phyloP scores from a whole-genome alignment of 805 yeast genomes.

The Yarrowia phangngaensis region DNA sequence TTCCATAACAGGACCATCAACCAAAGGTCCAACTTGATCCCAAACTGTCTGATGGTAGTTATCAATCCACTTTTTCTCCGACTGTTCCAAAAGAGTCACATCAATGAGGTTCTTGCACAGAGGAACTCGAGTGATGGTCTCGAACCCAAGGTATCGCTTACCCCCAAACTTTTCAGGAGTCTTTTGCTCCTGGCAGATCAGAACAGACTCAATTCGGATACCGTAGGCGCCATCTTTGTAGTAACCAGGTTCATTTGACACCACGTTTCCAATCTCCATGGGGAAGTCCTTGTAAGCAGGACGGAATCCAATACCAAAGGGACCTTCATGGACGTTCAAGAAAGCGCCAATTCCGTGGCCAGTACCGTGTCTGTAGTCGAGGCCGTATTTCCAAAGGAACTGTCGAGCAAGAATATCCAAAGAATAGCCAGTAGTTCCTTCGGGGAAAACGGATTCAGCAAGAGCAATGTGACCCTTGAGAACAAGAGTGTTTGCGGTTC shows the following conservation, averaged over 20 bases:
- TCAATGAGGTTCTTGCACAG: constrained; percentile 76
- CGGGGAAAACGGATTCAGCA: constrained; percentile 74
- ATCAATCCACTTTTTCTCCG: constrained; percentile 69
- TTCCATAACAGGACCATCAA: constrained; percentile 55
- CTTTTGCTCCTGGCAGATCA: constrained; percentile 50
- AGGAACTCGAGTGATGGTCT: constrained; percentile 80
- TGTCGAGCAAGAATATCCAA: constrained; percentile 83
- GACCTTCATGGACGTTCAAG: constrained; percentile 92
- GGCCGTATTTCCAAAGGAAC: constrained; percentile 73
- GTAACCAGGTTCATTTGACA: constrained; percentile 93
- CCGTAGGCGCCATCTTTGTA: constrained; percentile 90
- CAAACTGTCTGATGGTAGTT: constrained; percentile 58
- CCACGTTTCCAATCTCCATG: constrained; percentile 60
- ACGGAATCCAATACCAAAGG: constrained; percentile 70
- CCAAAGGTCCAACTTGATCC: constrained; percentile 47
- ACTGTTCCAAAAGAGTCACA: constrained; percentile 48
- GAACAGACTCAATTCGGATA: constrained; percentile 80
- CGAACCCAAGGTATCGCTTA: constrained; percentile 61
- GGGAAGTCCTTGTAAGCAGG: constrained; percentile 51
- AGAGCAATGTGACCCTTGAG: constrained; percentile 88
- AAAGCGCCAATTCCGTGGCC: constrained; percentile 97
- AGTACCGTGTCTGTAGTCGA: constrained; percentile 90
- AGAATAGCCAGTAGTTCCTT: constrained; percentile 66
- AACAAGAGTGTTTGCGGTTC: constrained; percentile 72
- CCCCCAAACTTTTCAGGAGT: constrained; percentile 51